phyloP scores from a whole-genome alignment of 441 rosid species.

The Adansonia rubrostipa region DNA sequence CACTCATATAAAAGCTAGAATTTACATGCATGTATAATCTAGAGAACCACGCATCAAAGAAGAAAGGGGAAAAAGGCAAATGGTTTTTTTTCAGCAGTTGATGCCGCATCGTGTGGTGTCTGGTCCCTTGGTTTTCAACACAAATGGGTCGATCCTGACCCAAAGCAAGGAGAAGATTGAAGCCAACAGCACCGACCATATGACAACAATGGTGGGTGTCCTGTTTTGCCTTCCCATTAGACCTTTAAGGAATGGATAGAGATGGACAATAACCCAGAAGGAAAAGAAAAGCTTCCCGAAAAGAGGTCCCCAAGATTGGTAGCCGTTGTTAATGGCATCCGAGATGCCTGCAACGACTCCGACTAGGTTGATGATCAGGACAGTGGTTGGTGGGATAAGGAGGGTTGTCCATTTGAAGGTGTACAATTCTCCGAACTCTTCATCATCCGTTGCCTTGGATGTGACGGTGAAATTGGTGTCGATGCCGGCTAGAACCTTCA shows the following conservation, averaged over 20 bases:
- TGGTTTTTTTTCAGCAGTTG: conserved; percentile 62
- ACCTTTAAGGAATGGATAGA: conserved; percentile 99
- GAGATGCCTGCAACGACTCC: conserved; percentile 95
- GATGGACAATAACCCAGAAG: conserved; percentile 95
- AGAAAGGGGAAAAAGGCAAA: conserved; percentile 16
- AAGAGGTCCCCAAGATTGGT: conserved; percentile 88
- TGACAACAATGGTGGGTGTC: conserved; percentile 93
- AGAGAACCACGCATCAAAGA: conserved; percentile 35
- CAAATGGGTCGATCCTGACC: conserved; percentile 92
- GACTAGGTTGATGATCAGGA: conserved; percentile 80
- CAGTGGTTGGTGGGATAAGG: conserved; percentile 91
- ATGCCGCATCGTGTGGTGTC: conserved; percentile 76
- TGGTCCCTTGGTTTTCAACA: conserved; percentile 91
- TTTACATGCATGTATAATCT: conserved; percentile 34
- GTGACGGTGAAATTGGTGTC: conserved; percentile 96
- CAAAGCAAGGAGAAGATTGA: conserved; percentile 95
- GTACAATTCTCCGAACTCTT: conserved; percentile 84
- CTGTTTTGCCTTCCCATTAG: conserved; percentile 94
- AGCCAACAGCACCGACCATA: conserved; percentile 94
- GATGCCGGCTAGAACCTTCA: conserved; percentile 84
- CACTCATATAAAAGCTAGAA: conserved; percentile 31
- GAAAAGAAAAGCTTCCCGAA: conserved; percentile 94
- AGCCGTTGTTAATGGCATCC: conserved; percentile 90
- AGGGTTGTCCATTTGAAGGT: conserved; percentile 92
- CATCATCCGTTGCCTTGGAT: conserved; percentile 83